phyloP scores from a whole-genome alignment of 1,284 basidiomycete genomes.

The Butyriboletus appendiculatus region DNA sequence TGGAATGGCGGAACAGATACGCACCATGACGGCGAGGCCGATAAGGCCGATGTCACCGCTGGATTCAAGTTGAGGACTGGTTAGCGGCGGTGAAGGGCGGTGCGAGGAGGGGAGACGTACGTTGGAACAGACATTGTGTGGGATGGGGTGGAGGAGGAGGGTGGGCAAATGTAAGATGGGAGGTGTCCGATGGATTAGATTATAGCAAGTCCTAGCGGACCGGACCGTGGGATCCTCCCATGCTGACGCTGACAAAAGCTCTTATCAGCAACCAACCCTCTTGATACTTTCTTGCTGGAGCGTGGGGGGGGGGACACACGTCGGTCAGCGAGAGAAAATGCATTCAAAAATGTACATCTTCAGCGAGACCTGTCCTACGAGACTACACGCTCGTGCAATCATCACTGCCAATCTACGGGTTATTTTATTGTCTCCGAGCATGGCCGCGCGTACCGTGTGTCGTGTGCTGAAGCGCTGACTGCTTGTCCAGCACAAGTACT shows the following conservation, averaged over 20 bases:
- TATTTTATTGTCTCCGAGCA: constrained; percentile 11
- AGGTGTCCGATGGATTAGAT: constrained; percentile 28
- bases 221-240: constrained; percentile 27
- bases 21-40: constrained; percentile 96
- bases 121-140: constrained; percentile 44
- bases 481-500: background rate
- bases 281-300: too few species aligned
- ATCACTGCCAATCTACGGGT: background rate
- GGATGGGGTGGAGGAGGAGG: constrained; percentile 30
- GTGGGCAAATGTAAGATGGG: constrained; percentile 10
- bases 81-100: background rate
- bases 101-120: constrained; percentile 33
- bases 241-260: constrained; percentile 18
- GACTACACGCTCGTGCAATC: constrained; percentile 8
- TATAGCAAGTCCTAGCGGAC: constrained; percentile 5
- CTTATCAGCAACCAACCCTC: constrained; percentile 1
- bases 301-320: background rate
- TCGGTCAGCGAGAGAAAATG: constrained; percentile 12
- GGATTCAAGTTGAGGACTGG: background rate
- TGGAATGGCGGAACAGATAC: constrained; percentile 23
- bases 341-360: constrained; percentile 4
- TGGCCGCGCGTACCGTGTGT: constrained; percentile 6
- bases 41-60: constrained; percentile 93
- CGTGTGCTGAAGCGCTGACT: background rate
- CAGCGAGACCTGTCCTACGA: constrained; percentile 1